phyloP scores from a whole-genome alignment of 495 filamentous ascomycete species.

The Cetradonia linearis region DNA sequence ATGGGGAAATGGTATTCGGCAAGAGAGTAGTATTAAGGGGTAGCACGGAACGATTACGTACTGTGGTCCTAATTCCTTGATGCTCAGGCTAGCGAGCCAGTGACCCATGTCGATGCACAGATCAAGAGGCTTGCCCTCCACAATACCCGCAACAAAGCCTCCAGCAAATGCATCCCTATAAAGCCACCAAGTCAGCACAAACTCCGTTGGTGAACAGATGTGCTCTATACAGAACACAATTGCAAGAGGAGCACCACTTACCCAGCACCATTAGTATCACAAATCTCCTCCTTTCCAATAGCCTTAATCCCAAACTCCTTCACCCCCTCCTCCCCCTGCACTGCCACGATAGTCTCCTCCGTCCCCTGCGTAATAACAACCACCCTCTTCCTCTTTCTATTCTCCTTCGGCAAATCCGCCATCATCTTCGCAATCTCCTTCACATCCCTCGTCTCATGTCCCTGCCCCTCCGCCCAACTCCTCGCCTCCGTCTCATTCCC shows the following conservation, averaged over 20 bases:
- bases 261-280: constrained; percentile 93
- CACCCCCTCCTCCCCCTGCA: constrained; percentile 55
- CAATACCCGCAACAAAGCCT: constrained; percentile 81
- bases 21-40: not conserved
- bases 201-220: not conserved
- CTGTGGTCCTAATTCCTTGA: constrained; percentile 91
- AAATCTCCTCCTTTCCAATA: constrained; percentile 64
- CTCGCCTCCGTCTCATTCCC: constrained; percentile 94
- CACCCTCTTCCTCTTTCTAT: constrained; percentile 63
- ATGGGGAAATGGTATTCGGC: not conserved
- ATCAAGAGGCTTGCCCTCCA: constrained; percentile 68
- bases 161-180: constrained; percentile 86
- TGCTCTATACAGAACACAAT: not conserved
- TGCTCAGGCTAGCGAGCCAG: constrained; percentile 86
- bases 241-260: constrained; percentile 30
- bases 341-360: constrained; percentile 71
- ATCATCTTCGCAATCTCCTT: constrained; percentile 79
- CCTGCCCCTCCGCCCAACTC: constrained; percentile 73
- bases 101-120: constrained; percentile 78
- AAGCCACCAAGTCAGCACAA: not conserved
- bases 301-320: constrained; percentile 70
- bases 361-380: constrained; percentile 94
- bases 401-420: constrained; percentile 82
- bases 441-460: constrained; percentile 60
- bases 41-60: constrained; percentile 41